Evolutionary conservation across 345 rosid species (phyloP).

Genomic region (Psidium friedrichsthalianum): DNA sequence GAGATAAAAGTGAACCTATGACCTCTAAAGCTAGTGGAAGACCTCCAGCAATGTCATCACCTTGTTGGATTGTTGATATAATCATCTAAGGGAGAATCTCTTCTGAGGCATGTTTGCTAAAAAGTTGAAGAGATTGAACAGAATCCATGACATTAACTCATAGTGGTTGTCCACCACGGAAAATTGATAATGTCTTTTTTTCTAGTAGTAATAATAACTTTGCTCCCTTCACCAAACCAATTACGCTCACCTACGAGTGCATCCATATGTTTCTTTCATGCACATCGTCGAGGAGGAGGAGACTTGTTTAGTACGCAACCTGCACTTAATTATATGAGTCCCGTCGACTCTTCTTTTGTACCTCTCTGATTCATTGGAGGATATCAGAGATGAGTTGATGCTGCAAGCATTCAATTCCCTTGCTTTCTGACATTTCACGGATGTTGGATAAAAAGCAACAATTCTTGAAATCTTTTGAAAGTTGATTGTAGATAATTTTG

Average conservation of each 20-base stretch:
- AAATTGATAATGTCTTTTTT: rapidly evolving
- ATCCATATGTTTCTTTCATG: too few relatives aligned
- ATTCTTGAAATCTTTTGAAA: not conserved
- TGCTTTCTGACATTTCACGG: not conserved
- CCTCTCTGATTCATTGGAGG: not conserved
- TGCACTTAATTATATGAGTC: too few relatives aligned
- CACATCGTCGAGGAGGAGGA: not conserved
- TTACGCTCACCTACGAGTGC: not conserved
- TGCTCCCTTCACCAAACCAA: not conserved
- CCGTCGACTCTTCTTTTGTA: too few relatives aligned
- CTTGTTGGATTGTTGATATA: too few relatives aligned
- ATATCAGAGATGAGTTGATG: not conserved
- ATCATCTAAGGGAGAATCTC: too few relatives aligned
- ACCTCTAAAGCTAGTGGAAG: too few relatives aligned
- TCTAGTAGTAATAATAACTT: too few relatives aligned
- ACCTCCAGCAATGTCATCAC: too few relatives aligned
- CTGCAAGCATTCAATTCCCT: not conserved
- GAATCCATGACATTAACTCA: rapidly evolving
- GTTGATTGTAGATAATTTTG: not conserved
- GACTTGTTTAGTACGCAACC: not conserved
- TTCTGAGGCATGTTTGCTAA: too few relatives aligned
- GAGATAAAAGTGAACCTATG: too few relatives aligned
- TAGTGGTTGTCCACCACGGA: too few relatives aligned
- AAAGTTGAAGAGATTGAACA: too few relatives aligned
- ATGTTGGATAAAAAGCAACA: not conserved